Base-by-base conservation (phyloP, 768 basidiomycete species). In the Imleria badia region DNA sequence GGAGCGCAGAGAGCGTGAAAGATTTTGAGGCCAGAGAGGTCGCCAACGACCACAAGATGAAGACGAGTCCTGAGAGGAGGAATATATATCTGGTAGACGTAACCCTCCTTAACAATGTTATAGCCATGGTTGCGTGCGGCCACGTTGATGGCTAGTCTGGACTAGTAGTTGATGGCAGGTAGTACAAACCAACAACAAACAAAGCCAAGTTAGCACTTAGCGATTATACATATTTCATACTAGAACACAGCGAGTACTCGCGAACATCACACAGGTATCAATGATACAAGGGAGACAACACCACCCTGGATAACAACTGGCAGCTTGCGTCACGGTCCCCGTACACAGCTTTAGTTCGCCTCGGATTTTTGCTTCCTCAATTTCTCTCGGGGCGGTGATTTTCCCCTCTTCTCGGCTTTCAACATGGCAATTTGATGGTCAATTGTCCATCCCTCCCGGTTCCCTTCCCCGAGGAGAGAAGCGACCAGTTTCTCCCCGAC, bases 61-160 rank as follows among this genome's bases (percentile, higher is more conserved):
- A 64, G 35, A 50, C 43, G 7, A 66, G 29, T 7, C 52, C 64
- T 9, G 62, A 66, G 11, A 61, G 38, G 14, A 66, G 51, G 39
- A 66, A 61, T 35, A 66, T 58, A 45, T 61, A 61, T 55, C 61
- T 54, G n/a, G 62, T 59, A 26, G 64, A 64, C 22, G 50, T 39
- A 11, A 58, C 35, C 36, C 35, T 57, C 43, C 56, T 50, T 6
- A 56, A 34, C 13, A 64, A 34, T 10, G 56, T 26, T 6, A 40
- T 33, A n/a, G 52, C 38, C 62, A 63, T 62, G 35, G 45, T 13
- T 34, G 20, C 6, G n/a, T 34, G 20, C 6, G 9, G 12, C 6
- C 10, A 7, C n/a, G n/a, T n/a, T n/a, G n/a, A n/a, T n/a, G n/a
- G n/a, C n/a, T n/a, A n/a, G n/a, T n/a, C n/a, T n/a, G n/a, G n/a